These are phyloP conservation scores for Chlamydomonas asymmetrica DNA, from an alignment of 139 green algal species.

Conservation along the genomic window DNA sequence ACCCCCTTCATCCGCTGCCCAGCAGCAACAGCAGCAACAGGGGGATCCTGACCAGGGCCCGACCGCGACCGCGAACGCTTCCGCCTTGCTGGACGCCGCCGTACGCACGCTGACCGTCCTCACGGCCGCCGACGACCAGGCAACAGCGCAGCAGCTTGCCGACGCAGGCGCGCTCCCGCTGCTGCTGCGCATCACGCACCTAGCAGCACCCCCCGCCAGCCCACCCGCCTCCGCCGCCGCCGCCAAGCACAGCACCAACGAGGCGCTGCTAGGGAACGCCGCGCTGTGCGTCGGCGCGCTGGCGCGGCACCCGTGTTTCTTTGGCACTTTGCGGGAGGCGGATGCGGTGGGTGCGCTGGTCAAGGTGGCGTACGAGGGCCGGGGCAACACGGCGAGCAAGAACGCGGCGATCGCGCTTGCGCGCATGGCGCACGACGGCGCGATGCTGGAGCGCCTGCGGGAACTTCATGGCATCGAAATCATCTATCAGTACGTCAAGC, in stretches of 20 bases:
- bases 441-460: slow-evolving; percentile 48
- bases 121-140: slow-evolving; percentile 3
- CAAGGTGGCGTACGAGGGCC: slow-evolving; percentile 42
- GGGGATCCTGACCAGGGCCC: too few species aligned
- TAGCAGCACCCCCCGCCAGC: background rate
- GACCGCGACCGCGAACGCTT: background rate
- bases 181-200: slow-evolving; percentile 15
- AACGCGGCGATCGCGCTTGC: slow-evolving; percentile 73
- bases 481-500: slow-evolving; percentile 54
- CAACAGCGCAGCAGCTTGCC: slow-evolving; percentile 1
- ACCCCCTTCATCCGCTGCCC: too few species aligned
- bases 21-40: too few species aligned
- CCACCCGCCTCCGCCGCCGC: background rate
- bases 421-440: slow-evolving; percentile 45
- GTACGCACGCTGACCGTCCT: slow-evolving; percentile 33
- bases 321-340: slow-evolving; percentile 9
- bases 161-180: background rate
- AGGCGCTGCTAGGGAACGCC: slow-evolving; percentile 50
- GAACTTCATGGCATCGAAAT: slow-evolving; percentile 73
- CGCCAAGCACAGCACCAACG: background rate
- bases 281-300: slow-evolving; percentile 35
- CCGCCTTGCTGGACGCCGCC: slow-evolving; percentile 23
- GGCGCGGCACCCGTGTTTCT: slow-evolving; percentile 16
- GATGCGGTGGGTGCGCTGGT: slow-evolving; percentile 50
- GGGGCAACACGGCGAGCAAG: slow-evolving; percentile 40